Percentiles rank a stretch among this genome's conserved stretches.
Conservation (phyloP, 805 yeast genomes). For the Candida endomychidarum region DNA sequence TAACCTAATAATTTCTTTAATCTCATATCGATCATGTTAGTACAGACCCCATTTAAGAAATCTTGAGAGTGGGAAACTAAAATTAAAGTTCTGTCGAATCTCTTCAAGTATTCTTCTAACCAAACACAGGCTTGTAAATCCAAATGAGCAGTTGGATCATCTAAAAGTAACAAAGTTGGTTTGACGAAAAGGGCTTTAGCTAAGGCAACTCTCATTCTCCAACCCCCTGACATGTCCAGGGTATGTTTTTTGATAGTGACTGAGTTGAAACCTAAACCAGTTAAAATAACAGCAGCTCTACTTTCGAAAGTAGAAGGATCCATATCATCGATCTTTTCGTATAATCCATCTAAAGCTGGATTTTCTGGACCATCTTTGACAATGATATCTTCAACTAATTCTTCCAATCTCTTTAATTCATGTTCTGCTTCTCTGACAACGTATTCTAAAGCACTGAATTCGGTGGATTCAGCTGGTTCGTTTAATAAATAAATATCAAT, state of each 20-base stretch:
- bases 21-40: slow-evolving; percentile 98
- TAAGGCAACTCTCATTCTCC: slow-evolving; percentile 99
- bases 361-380: slow-evolving; percentile 94
- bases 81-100: slow-evolving; percentile 90
- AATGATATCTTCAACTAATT: slow-evolving; percentile 82
- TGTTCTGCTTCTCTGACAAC: slow-evolving; percentile 96
- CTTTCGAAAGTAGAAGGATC: slow-evolving; percentile 96
- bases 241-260: slow-evolving; percentile 88
- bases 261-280: slow-evolving; percentile 95
- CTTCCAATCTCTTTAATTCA: slow-evolving; percentile 89
- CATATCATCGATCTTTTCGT: slow-evolving; percentile 94
- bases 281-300: slow-evolving; percentile 91
- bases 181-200: slow-evolving; percentile 97
- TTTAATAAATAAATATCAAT: slow-evolving; percentile 91
- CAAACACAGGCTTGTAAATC: slow-evolving; percentile 99
- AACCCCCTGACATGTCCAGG: slow-evolving; percentile 99
- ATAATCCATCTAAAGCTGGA: slow-evolving; percentile 77
- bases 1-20: slow-evolving; percentile 66
- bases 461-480: slow-evolving; percentile 97
- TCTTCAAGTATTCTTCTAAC: slow-evolving; percentile 96
- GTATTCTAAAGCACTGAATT: slow-evolving; percentile 88
- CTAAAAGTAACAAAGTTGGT: slow-evolving; percentile 90
- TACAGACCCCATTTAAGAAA: slow-evolving; percentile 98
- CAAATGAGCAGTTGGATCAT: slow-evolving; percentile 99
- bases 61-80: slow-evolving; percentile 98